These are phyloP conservation scores for Colletotrichum endophyticum DNA, from an alignment of 2,329 filamentous ascomycete species.

Conservation along the genomic window DNA sequence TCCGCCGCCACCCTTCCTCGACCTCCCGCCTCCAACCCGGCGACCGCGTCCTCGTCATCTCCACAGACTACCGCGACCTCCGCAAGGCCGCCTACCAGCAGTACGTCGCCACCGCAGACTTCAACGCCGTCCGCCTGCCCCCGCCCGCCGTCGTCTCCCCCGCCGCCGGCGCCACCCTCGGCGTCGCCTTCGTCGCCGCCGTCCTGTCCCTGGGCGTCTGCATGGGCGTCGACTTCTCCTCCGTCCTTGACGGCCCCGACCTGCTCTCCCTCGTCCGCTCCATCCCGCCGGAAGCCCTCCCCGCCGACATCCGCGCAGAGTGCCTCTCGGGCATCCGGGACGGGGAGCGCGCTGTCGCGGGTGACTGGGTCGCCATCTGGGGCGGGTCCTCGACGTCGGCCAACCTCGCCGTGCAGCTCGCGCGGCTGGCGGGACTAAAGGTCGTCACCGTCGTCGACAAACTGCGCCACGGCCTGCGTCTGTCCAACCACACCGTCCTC, in stretches of 20 bases:
- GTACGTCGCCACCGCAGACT: slow-evolving; percentile 68
- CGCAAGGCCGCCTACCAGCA: slow-evolving; percentile 76
- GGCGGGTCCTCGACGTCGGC: slow-evolving; percentile 78
- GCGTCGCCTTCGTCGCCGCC: slow-evolving; percentile 75
- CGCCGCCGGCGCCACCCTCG: slow-evolving; percentile 65
- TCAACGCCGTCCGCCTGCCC: slow-evolving; percentile 65
- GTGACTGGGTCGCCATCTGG: slow-evolving; percentile 78
- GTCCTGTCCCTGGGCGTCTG: slow-evolving; percentile 71
- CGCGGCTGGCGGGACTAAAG: slow-evolving; percentile 67
- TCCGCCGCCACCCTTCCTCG: slow-evolving; percentile 29
- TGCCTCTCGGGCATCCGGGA: slow-evolving; percentile 60
- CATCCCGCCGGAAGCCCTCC: slow-evolving; percentile 52
- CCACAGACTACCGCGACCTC: slow-evolving; percentile 75
- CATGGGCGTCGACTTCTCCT: slow-evolving; percentile 69
- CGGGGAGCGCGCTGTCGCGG: slow-evolving; percentile 58
- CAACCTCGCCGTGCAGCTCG: slow-evolving; percentile 69
- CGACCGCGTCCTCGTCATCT: slow-evolving; percentile 68
- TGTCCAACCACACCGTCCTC: slow-evolving; percentile 49
- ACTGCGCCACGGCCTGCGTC: slow-evolving; percentile 66
- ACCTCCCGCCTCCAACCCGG: slow-evolving; percentile 53
- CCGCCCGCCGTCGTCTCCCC: slow-evolving; percentile 50
- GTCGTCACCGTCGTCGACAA: slow-evolving; percentile 72
- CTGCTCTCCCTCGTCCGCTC: slow-evolving; percentile 55
- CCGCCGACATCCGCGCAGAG: slow-evolving; percentile 67
- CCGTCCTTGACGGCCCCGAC: slow-evolving; percentile 61